These are phyloP conservation scores for Pseudopyrenochaeta lycopersici DNA, from an alignment of 2,329 filamentous ascomycete genomes.

Conservation along the genomic window DNA sequence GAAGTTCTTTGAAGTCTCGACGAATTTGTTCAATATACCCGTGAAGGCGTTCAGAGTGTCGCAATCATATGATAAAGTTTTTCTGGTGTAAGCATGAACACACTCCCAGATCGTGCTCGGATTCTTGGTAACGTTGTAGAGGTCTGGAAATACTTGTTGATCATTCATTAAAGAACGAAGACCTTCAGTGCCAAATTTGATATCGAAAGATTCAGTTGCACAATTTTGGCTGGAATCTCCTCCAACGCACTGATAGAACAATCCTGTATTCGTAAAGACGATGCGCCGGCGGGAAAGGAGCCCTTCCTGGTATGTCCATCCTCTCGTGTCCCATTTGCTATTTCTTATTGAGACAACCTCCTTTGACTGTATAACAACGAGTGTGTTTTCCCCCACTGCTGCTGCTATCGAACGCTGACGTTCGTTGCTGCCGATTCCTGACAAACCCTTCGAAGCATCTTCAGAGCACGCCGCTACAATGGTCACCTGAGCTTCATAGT, in stretches of 20 bases:
- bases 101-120: not conserved
- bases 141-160: not conserved
- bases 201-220: not conserved
- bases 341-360: not conserved
- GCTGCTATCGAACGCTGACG: not conserved
- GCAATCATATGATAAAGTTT: not conserved
- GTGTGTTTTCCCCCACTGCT: not conserved
- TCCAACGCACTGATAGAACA: not conserved
- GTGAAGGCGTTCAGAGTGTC: slow-evolving; percentile 1
- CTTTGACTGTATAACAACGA: not conserved
- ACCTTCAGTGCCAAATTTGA: not conserved
- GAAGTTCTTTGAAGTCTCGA: not conserved
- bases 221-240: not conserved
- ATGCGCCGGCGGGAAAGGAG: not conserved
- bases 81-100: not conserved
- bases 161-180: not conserved
- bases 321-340: slow-evolving; percentile 2
- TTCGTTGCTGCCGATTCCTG: not conserved
- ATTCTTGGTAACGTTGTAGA: not conserved
- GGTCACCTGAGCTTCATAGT: not conserved
- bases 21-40: not conserved
- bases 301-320: slow-evolving; percentile 6
- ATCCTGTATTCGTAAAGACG: not conserved
- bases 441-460: not conserved
- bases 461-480: slow-evolving; percentile 2